These are phyloP conservation scores for Pseudogymnoascus sp. DNA, from an alignment of 2,329 filamentous ascomycete species.

Conservation along the genomic window DNA sequence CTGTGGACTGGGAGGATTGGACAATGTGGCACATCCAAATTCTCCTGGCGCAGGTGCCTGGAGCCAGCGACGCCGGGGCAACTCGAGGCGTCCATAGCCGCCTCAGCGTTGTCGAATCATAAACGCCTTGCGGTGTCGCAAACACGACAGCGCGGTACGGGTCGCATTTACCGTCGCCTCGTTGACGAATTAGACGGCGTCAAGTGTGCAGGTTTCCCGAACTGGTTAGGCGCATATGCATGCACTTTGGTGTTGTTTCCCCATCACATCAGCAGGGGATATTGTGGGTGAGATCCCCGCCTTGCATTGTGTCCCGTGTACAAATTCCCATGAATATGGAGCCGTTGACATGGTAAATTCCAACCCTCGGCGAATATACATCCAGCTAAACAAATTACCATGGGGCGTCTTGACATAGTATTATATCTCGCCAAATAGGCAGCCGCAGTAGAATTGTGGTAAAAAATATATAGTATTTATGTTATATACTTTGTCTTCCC, in stretches of 20 bases:
- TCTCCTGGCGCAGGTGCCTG: neutral
- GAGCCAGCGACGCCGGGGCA: neutral
- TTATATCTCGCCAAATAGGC: neutral
- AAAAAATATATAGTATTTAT: neutral
- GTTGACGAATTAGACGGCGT: constrained; percentile 4
- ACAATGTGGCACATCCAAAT: neutral
- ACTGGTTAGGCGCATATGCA: neutral
- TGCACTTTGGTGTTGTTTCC: constrained; percentile 7
- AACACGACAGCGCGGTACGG: neutral
- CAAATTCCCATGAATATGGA: neutral
- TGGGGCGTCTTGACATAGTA: neutral
- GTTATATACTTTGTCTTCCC: neutral
- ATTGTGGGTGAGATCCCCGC: neutral
- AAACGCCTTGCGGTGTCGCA: neutral
- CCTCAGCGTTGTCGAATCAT: constrained; percentile 8
- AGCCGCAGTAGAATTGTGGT: neutral
- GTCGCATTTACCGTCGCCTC: constrained; percentile 2
- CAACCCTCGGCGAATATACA: too few species aligned
- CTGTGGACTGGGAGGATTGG: neutral
- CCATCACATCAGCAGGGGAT: neutral
- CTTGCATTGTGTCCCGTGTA: neutral
- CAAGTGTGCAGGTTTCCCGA: neutral
- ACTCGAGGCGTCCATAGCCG: neutral
- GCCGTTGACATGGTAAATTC: neutral
- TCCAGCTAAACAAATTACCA: neutral